Base-by-base conservation (phyloP, 1,139 yeast species). In the Neolecta irregularis region DNA sequence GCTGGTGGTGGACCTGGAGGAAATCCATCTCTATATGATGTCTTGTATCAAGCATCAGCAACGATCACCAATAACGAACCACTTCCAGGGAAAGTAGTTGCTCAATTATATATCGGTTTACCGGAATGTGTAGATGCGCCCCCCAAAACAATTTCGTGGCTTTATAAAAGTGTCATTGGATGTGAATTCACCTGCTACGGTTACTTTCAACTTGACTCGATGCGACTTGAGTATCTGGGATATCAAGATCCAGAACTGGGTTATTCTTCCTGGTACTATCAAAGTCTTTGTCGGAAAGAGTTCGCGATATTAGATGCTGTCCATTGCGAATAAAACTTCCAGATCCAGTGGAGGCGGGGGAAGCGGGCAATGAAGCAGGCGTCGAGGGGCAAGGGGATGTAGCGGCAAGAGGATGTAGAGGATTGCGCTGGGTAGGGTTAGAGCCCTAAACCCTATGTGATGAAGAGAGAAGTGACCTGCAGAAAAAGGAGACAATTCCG, bases 191-290 rank as follows among this genome's bases (percentile, higher is more conserved):
- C 44, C 60, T 1, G 54, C 55, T 3, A 50, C 50, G 15, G 57
- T 69, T 8, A 49, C 48, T 20, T 72, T 72, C 47, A 61, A 62
- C 34, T 55, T 73, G 18, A 52, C 61, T 41, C 64, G 69, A 45
- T 60, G 74, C 41, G 79, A 73, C 50, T 53, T 73, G 46, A 62
- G 73, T 41, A 56, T 65, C 21, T 73, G 78, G 78, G 76, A 72
- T 49, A 56, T 66, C 1, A 60, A 50, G 22, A 60, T 64, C 11
- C 76, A 72, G 49, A 67, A 69, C 39, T 73, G 80, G 79, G 57
- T 69, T 19, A 63, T 72, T 26, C 72, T 65, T 44, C 64, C 67
- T 4, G 79, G 79, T n/a, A n/a, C n/a, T n/a, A n/a, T n/a, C n/a
- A n/a, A n/a, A n/a, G n/a, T n/a, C n/a, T n/a, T n/a, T n/a, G n/a